Percentiles rank a stretch among this genome's conserved stretches.
These are phyloP conservation scores for Corinectria fuckeliana DNA, from an alignment of 2,329 filamentous ascomycete genomes.

Conservation along the genomic window DNA sequence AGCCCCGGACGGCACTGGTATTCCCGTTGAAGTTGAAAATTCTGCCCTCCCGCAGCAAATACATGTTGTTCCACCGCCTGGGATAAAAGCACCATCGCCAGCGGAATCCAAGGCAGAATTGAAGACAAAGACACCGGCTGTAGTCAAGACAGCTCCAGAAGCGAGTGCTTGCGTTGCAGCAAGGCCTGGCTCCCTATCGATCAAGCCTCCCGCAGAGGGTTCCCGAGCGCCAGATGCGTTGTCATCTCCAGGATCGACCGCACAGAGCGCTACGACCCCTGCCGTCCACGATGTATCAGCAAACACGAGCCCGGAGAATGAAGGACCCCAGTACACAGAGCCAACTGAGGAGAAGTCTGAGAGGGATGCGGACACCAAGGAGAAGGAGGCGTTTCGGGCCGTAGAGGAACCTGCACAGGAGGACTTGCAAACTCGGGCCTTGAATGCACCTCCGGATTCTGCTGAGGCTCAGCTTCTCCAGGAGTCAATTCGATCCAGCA, in stretches of 20 bases:
- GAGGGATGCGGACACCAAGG: constrained; percentile 42
- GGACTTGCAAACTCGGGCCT: constrained; percentile 30
- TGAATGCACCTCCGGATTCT: constrained; percentile 33
- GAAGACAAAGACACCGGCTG: constrained; percentile 3
- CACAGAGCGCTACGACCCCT: constrained; percentile 76
- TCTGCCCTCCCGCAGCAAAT: constrained; percentile 23
- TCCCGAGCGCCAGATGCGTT: constrained; percentile 51
- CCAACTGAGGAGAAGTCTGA: constrained; percentile 55
- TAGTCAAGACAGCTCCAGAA: constrained; percentile 16
- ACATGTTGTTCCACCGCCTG: constrained; percentile 44
- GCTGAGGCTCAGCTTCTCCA: constrained; percentile 55
- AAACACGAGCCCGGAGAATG: constrained; percentile 76
- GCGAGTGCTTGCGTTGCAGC: not conserved
- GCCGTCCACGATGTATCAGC: constrained; percentile 71
- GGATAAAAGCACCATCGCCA: constrained; percentile 39
- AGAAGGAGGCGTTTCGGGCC: constrained; percentile 5
- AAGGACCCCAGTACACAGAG: constrained; percentile 63
- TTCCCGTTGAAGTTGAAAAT: not conserved
- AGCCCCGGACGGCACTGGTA: not conserved
- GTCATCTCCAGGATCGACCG: constrained; percentile 70
- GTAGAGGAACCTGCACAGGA: constrained; percentile 19
- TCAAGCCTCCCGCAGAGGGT: constrained; percentile 46
- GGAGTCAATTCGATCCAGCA: constrained; percentile 47
- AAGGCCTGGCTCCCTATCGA: constrained; percentile 30
- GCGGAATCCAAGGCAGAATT: constrained; percentile 10